These are phyloP conservation scores for Diphasiastrum complanatum DNA, from an alignment of 83 land plant genomes.

Conservation along the genomic window DNA sequence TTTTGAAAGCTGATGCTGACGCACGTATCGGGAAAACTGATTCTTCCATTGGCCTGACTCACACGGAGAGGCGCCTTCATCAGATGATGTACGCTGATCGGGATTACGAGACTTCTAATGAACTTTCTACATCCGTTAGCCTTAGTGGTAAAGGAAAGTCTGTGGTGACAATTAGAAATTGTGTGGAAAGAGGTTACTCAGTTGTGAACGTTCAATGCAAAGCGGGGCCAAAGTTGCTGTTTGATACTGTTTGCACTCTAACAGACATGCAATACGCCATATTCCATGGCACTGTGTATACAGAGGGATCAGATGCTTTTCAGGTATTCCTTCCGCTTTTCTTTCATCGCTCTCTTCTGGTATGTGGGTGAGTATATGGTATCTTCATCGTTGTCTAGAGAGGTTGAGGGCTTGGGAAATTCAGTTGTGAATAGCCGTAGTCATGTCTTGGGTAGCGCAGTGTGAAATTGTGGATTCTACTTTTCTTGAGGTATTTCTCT, in stretches of 20 bases:
- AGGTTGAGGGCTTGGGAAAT: too few species aligned
- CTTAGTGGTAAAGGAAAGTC: conserved; percentile 9
- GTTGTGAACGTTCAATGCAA: conserved; percentile 24
- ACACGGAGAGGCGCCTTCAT: conserved; percentile 32
- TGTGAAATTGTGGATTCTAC: too few species aligned
- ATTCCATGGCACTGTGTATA: too few species aligned
- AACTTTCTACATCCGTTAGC: not conserved
- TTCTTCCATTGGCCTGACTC: conserved; percentile 12
- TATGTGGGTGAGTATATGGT: too few species aligned
- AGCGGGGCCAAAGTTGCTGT: conserved; percentile 30
- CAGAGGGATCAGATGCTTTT: too few species aligned
- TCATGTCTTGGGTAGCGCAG: too few species aligned
- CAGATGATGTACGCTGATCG: conserved; percentile 33
- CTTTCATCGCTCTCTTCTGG: too few species aligned
- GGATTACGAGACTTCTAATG: conserved; percentile 12
- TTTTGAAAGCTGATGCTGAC: conserved; percentile 17
- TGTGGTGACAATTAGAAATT: conserved; percentile 9
- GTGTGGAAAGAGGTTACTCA: conserved; percentile 26
- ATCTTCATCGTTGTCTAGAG: too few species aligned
- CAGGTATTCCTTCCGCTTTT: too few species aligned
- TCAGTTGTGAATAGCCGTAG: too few species aligned
- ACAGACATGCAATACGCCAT: too few species aligned
- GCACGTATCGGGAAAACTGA: conserved; percentile 10
- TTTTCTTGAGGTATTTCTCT: too few species aligned
- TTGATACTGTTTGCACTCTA: conserved; percentile 32